These are phyloP conservation scores for Rhynchosporium secalis DNA, from an alignment of 2,329 filamentous ascomycete species.

Conservation along the genomic window DNA sequence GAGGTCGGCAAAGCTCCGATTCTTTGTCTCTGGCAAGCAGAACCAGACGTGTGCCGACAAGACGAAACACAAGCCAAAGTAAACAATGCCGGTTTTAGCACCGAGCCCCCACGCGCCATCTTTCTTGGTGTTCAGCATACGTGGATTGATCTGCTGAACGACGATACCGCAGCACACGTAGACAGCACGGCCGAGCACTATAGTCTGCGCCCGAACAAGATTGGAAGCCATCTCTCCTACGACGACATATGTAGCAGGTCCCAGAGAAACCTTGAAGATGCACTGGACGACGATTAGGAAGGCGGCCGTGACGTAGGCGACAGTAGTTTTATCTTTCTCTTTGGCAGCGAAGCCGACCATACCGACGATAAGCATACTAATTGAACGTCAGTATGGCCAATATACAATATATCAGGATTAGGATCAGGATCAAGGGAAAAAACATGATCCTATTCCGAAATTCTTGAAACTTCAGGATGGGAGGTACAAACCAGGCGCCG, in stretches of 20 bases:
- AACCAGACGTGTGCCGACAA: slow-evolving; percentile 7
- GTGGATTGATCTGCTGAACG: slow-evolving; percentile 11
- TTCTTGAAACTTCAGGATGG: too few species aligned
- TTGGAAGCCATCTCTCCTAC: slow-evolving; percentile 11
- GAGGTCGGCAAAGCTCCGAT: slow-evolving; percentile 14
- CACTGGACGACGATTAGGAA: slow-evolving; percentile 12
- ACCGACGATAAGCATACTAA: slow-evolving; percentile 7
- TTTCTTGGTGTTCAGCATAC: slow-evolving; percentile 8
- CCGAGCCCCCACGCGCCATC: slow-evolving; percentile 3
- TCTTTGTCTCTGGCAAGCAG: slow-evolving; percentile 12
- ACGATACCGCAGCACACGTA: slow-evolving; percentile 11
- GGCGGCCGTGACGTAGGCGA: slow-evolving; percentile 3
- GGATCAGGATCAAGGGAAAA: too few species aligned
- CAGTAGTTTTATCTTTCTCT: background rate
- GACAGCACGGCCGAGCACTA: slow-evolving; percentile 12
- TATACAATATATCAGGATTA: too few species aligned
- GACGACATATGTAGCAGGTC: slow-evolving; percentile 14
- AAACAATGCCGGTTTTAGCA: slow-evolving; percentile 12
- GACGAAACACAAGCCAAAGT: slow-evolving; percentile 11
- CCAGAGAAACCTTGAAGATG: slow-evolving; percentile 11
- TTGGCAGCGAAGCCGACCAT: slow-evolving; percentile 8
- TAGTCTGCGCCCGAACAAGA: slow-evolving; percentile 13
- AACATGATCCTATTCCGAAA: too few species aligned
- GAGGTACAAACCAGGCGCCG: background rate
- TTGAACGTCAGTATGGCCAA: too few species aligned